A percentile compares a stretch with the other conserved stretches of the same genome.
Evolutionary conservation across 805 yeast genomes (phyloP).

Genomic region (Kazachstania viticola): DNA sequence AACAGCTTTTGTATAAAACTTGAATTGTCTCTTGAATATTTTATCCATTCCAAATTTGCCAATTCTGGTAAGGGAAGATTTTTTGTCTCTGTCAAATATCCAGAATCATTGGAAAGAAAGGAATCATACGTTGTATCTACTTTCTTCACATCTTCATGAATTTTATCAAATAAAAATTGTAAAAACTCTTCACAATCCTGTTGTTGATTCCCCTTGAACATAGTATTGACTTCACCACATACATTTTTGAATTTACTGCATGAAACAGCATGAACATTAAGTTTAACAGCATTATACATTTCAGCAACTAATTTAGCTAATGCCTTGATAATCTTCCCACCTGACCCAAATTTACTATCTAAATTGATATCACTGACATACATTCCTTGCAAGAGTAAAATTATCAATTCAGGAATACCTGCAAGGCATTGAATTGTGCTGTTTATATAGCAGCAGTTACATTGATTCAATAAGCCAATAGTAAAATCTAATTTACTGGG

Average conservation of each 20-base stretch:
- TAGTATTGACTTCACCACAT: slow-evolving; percentile 56
- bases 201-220: slow-evolving; percentile 73
- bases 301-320: slow-evolving; percentile 50
- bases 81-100: no score
- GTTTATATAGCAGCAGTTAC: slow-evolving; percentile 85
- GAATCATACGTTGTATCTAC: background rate
- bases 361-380: slow-evolving; percentile 28
- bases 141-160: slow-evolving; percentile 61
- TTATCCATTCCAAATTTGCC: slow-evolving; percentile 81
- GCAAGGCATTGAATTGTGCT: slow-evolving; percentile 77
- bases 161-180: slow-evolving; percentile 75
- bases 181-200: slow-evolving; percentile 92
- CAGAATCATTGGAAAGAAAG: no score
- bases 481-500: background rate
- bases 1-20: slow-evolving; percentile 81
- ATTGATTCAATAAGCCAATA: slow-evolving; percentile 10
- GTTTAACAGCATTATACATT: slow-evolving; percentile 34
- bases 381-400: slow-evolving; percentile 47
- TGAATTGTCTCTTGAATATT: slow-evolving; percentile 66
- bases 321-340: slow-evolving; percentile 43
- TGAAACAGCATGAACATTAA: slow-evolving; percentile 28
- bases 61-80: slow-evolving; percentile 31
- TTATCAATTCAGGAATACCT: slow-evolving; percentile 56
- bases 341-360: no score
- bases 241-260: slow-evolving; percentile 58